A percentile compares a stretch with the other conserved stretches of the same genome.
Evolutionary conservation across 2,329 filamentous ascomycete genomes (phyloP).

Genomic region (Fusarium subglutinans): DNA sequence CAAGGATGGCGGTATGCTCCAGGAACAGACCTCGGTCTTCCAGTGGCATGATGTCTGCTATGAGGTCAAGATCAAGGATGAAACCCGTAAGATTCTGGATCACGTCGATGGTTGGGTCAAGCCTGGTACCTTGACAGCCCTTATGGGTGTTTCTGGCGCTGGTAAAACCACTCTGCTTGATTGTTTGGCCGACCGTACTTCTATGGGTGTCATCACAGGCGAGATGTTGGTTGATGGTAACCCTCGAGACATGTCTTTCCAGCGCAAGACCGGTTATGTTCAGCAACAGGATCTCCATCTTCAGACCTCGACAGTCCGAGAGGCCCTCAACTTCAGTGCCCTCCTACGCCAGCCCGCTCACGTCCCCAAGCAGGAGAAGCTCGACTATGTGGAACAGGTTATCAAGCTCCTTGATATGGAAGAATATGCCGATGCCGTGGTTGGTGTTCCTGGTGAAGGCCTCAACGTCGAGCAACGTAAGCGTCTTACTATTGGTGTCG

Average conservation of each 20-base stretch:
- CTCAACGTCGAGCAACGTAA: slow-evolving; percentile 76
- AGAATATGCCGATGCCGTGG: slow-evolving; percentile 87
- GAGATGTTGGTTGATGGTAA: slow-evolving; percentile 77
- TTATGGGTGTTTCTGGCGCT: slow-evolving; percentile 94
- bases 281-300: slow-evolving; percentile 94
- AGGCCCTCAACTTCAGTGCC: slow-evolving; percentile 87
- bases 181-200: slow-evolving; percentile 83
- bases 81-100: slow-evolving; percentile 80
- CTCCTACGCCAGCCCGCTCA: slow-evolving; percentile 83
- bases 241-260: slow-evolving; percentile 82
- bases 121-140: slow-evolving; percentile 85
- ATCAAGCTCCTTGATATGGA: slow-evolving; percentile 93
- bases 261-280: slow-evolving; percentile 91
- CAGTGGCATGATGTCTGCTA: slow-evolving; percentile 88
- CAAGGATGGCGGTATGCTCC: slow-evolving; percentile 56
- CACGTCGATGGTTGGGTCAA: slow-evolving; percentile 94
- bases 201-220: slow-evolving; percentile 88
- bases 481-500: slow-evolving; percentile 93
- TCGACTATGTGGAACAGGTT: slow-evolving; percentile 88
- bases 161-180: slow-evolving; percentile 93
- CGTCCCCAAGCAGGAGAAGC: slow-evolving; percentile 78
- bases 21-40: slow-evolving; percentile 77
- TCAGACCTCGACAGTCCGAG: slow-evolving; percentile 84
- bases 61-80: slow-evolving; percentile 79
- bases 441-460: slow-evolving; percentile 90